A percentile compares a stretch with the other conserved stretches of the same genome.
Evolutionary conservation across 495 filamentous ascomycete species (phyloP).

Genomic region (Choiromyces venosus): DNA sequence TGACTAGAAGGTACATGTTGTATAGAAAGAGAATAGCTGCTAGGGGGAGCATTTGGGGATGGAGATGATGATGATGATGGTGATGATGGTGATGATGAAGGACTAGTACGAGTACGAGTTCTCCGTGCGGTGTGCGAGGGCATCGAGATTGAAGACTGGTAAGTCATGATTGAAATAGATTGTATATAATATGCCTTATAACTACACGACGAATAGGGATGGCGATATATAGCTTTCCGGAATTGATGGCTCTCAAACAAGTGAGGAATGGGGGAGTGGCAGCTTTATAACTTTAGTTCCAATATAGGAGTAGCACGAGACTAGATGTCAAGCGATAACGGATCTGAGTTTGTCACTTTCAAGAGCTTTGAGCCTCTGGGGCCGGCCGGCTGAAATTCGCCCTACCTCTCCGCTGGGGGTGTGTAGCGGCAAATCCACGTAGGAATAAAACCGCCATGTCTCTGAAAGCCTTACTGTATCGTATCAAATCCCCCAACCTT

Average conservation of each 20-base stretch:
- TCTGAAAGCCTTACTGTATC: not conserved
- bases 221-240: not conserved
- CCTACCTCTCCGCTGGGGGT: not conserved
- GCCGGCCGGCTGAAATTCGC: not conserved
- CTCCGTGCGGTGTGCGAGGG: constrained; percentile 15
- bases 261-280: constrained; percentile 17
- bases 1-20: not conserved
- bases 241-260: not conserved
- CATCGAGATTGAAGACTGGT: constrained; percentile 3
- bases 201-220: not conserved
- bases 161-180: constrained; percentile 15
- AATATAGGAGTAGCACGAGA: not conserved
- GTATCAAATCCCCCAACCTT: constrained; percentile 6
- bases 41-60: not conserved
- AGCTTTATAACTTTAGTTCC: constrained; percentile 5
- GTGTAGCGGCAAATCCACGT: not conserved
- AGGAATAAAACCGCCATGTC: not conserved
- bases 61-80: constrained; percentile 2
- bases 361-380: not conserved
- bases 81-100: not conserved
- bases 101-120: constrained; percentile 5
- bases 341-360: not conserved
- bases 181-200: constrained; percentile 1
- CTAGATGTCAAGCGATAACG: not conserved
- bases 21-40: not conserved